Base-by-base conservation (phyloP, 78 protist genomes). In the Tieghemostelium lacteum region DNA sequence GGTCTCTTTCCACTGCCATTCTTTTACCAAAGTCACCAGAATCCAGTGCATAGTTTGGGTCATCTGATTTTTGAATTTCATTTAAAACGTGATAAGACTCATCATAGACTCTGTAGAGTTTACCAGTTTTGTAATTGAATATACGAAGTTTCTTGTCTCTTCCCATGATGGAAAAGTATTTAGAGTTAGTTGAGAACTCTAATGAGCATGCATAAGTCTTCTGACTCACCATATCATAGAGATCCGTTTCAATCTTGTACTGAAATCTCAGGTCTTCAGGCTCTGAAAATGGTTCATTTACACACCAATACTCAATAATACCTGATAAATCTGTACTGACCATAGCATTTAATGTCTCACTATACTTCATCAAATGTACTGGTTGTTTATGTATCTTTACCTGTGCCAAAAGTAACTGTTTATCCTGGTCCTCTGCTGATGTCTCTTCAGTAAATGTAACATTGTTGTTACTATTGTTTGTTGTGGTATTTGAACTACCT, bases 231-330 rank as follows among this genome's bases (percentile, higher is more conserved):
- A 98, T 28, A 20, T 71, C 95, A 74, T 58, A 98, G 40, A 98
- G 96, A 87, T 97, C 98, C 1, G 99, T 98, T n/a, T 98, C 98
- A 39, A 67, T 26, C 74, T 97, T 97, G 78, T 20, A 73, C 29
- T 14, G 22, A 70, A 94, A 98, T 0, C 36, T 33, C 34, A 92
- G 29, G 10, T 50, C 55, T 3, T 24, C 34, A 4, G 94, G 97
- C 28, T 36, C 55, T 20, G 45, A 85, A 29, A 29, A 39, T 70
- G 73, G 75, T 45, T 73, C 77, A 31, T 34, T 67, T 2, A 31
- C 40, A 39, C 40, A 7, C 98, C 98, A 96, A 87, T 94, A 96
- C 76, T 96, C 96, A 52, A 96, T 31, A 10, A 54, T 2, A 12
- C 99, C 99, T 5, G 42, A 75, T 10, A 45, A 16, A 61, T 97